phyloP scores from a whole-genome alignment of 305 asterid genomes.

The Rubia balearica region DNA sequence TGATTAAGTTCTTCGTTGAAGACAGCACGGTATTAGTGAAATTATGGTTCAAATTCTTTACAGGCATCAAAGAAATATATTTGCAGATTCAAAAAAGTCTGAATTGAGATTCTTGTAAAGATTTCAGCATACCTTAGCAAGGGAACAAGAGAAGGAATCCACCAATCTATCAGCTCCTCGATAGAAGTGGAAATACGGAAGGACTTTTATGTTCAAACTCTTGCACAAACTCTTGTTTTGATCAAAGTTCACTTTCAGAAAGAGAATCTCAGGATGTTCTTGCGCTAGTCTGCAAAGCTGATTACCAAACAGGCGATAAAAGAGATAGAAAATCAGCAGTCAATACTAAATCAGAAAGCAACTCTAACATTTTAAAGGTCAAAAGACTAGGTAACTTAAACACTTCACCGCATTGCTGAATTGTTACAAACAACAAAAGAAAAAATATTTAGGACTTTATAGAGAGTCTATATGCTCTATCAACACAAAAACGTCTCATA shows the following conservation, averaged over 20 bases:
- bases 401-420: background rate
- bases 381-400: background rate
- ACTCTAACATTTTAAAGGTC: background rate
- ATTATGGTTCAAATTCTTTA: background rate
- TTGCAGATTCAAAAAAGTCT: background rate
- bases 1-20: background rate
- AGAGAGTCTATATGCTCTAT: background rate
- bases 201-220: slow-evolving; percentile 59
- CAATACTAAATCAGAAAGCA: slow-evolving; percentile 3
- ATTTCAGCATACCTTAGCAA: slow-evolving; percentile 38
- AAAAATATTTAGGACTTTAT: background rate
- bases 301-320: slow-evolving; percentile 10
- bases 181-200: slow-evolving; percentile 62
- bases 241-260: slow-evolving; percentile 61
- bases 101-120: background rate
- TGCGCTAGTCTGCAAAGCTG: slow-evolving; percentile 58
- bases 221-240: slow-evolving; percentile 60
- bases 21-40: background rate
- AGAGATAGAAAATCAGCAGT: background rate
- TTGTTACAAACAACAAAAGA: background rate
- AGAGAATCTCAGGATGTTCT: slow-evolving; percentile 49
- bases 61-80: background rate
- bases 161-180: slow-evolving; percentile 52
- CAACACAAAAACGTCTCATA: background rate
- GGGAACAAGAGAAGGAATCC: slow-evolving; percentile 74